Evolutionary conservation across 1,139 yeast species (phyloP), one percentile per base, ranked within the genome.

Genomic region (Arxiozyma telluris): DNA sequence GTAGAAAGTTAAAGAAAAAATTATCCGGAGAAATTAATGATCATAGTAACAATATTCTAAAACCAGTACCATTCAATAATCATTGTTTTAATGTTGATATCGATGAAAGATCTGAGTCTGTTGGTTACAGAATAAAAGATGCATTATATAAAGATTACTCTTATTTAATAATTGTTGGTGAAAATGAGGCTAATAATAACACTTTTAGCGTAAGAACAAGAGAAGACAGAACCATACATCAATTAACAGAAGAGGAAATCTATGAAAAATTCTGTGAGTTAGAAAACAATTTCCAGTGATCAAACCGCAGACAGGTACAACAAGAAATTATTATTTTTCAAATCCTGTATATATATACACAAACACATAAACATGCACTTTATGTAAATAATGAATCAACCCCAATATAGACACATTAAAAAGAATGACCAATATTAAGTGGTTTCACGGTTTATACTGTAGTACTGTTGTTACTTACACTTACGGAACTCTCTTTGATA

Each of bases 111-210:
- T 75, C 76, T 30, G 96, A 89, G 65, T 83, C 96, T 3, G 82
- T 91, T 25, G 93, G 96, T 0, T 80, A 78, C 55, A 77, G 96
- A 66, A 82, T 90, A 54, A 84, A 86, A 64, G 90, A 90, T 56
- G 89, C 96, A 5, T 75, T 85, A 27, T 74, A 76, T 52, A 83
- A 84, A 64, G 91, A 93, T 1, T 90, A 87, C 66, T 85, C 89
- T 18, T 93, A 81, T 65, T 80, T 93, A 50, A 73, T 91, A 39
- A 79, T 90, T 73, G 78, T 93, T 50, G 99, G 99, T 34, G 97
- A 90, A 64, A 81, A 82, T 62, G 99, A 93, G 66, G 73, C 86
- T 9, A 81, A 78, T 53, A 72, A 73, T 47, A 79, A 80, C 0
- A 80, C 80, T 1, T 75, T 84, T 30, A 84, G 95, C 1, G 78